Evolutionary conservation across 1,284 basidiomycete genomes (phyloP), one percentile per base, ranked within the genome.

Genomic region (Clitocybe nebularis): DNA sequence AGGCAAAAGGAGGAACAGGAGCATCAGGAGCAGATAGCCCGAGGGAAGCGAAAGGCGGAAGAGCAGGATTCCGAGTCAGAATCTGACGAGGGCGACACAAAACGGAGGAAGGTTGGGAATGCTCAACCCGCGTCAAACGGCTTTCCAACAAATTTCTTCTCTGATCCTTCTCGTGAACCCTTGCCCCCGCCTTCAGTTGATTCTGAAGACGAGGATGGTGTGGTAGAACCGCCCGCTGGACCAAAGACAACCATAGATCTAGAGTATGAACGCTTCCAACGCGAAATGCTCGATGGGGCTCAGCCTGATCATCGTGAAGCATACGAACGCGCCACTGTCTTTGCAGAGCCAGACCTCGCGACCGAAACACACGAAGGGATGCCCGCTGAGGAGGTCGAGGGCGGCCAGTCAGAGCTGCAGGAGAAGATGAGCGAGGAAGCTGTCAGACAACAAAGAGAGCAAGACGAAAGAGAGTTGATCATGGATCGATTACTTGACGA

Each of bases 91-190:
- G 52, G 41, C 23, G 26, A 43, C 23, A 38, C 54, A 40, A 72
- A 74, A 52, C 71, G 65, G 49, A 61, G 59, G 32, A 59, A 60
- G 47, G 49, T 66, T 5, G 46, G 45, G 6, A 48, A 47, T 11
- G 30, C 44, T 4, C 46, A 45, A 23, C 34, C 44, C 25, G 24
- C 30, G 17, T 38, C 46, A 14, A 50, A 45, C 14, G 65, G 58
- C 1, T 77, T 88, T 39, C 88, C 87, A 2, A 57, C 66, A 1
- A 79, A 84, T 60, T 91, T 91, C 69, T 91, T 90, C 67, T 88
- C 88, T 10, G 83, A 91, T 53, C 75, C 83, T 7, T 74, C 75
- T 11, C 74, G 71, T 26, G 72, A 69, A 1, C 75, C 72, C 4
- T 57, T 65, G n/a, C 54, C 61, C 9, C 45, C 60, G 9, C 57